Percentiles rank a stretch among this genome's conserved stretches.
These are phyloP conservation scores for Acanthamoeba triangularis DNA, from an alignment of 208 protist genomes.

Conservation along the genomic window DNA sequence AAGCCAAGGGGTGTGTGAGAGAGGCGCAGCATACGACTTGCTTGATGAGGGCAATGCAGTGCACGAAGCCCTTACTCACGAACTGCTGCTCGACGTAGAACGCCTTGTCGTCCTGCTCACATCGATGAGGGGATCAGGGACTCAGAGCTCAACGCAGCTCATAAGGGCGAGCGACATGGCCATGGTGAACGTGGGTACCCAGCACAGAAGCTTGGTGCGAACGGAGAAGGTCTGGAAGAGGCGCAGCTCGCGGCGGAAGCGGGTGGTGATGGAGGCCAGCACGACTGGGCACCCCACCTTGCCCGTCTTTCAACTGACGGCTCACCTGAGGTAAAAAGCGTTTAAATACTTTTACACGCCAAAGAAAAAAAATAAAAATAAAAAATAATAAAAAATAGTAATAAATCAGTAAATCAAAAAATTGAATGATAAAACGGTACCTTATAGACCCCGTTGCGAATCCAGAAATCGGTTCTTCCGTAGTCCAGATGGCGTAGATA, in stretches of 20 bases:
- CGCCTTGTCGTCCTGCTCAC: slow-evolving; percentile 10
- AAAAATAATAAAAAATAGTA: too few species aligned
- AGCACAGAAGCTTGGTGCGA: slow-evolving; percentile 49
- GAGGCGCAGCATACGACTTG: slow-evolving; percentile 34
- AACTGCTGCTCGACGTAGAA: slow-evolving; percentile 57
- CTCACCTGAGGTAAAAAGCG: too few species aligned
- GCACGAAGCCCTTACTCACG: slow-evolving; percentile 61
- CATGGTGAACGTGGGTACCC: too few species aligned
- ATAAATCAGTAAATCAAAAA: neutral
- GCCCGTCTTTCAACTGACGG: slow-evolving; percentile 11
- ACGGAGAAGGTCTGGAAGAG: slow-evolving; percentile 66
- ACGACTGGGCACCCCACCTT: slow-evolving; percentile 45
- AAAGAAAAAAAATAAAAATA: too few species aligned
- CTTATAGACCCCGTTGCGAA: slow-evolving; percentile 25
- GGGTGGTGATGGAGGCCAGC: slow-evolving; percentile 47
- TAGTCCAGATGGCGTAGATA: slow-evolving; percentile 44
- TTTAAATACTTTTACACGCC: too few species aligned
- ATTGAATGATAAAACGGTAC: neutral
- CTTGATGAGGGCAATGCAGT: slow-evolving; percentile 63
- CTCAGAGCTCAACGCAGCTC: too few species aligned
- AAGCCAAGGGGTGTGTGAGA: too few species aligned
- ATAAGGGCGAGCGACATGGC: too few species aligned
- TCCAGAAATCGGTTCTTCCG: slow-evolving; percentile 34
- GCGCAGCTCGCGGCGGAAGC: slow-evolving; percentile 42
- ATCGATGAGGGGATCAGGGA: too few species aligned